Percentiles rank a stretch among this genome's conserved stretches.
Evolutionary conservation across 768 basidiomycete species (phyloP).

Genomic region (Trichaptum fuscoviolaceum): DNA sequence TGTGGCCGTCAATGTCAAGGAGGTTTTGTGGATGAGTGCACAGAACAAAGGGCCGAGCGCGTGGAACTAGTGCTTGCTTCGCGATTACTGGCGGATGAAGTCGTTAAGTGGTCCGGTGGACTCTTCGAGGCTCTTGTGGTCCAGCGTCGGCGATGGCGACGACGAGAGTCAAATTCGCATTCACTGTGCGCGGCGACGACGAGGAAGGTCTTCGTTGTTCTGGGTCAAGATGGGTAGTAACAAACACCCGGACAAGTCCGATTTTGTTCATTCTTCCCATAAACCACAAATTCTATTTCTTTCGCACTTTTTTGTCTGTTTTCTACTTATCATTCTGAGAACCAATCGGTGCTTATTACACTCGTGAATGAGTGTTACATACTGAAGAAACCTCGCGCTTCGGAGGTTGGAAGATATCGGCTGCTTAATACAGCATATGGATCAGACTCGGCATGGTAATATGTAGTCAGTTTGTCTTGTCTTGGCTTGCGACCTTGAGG

Average conservation of each 20-base stretch:
- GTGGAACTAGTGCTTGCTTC: neutral
- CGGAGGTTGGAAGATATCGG: neutral
- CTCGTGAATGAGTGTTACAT: too few species aligned
- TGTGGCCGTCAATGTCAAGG: neutral
- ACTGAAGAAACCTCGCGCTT: neutral
- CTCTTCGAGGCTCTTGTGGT: neutral
- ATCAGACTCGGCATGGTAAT: neutral
- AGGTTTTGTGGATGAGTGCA: neutral
- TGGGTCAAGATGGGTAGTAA: neutral
- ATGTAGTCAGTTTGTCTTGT: neutral
- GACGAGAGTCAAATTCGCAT: neutral
- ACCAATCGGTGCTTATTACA: neutral
- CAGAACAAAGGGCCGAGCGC: neutral
- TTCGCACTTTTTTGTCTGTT: neutral
- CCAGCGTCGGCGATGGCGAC: neutral
- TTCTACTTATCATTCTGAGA: neutral
- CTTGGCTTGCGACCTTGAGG: neutral
- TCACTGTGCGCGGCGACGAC: neutral
- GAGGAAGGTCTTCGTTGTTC: neutral
- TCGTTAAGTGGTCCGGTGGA: neutral
- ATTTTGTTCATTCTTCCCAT: neutral
- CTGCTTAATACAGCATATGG: neutral
- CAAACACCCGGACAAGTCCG: neutral
- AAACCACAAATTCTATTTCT: neutral
- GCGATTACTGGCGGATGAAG: neutral